phyloP scores from a whole-genome alignment of 495 filamentous ascomycete genomes.

The Penicillium ucsense region DNA sequence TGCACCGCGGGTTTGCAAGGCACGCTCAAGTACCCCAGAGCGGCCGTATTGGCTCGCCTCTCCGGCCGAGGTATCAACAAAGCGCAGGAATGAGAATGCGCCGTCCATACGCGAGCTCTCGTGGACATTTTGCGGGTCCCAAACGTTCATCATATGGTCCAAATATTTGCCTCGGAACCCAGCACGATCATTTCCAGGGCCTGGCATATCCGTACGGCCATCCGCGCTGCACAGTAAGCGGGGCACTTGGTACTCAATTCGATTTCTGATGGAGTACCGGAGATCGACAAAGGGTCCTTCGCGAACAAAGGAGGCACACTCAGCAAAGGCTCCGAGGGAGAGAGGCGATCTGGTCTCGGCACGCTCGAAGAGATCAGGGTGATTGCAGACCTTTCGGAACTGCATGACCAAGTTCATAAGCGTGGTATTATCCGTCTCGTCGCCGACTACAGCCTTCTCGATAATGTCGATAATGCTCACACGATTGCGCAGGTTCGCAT shows the following conservation, averaged over 20 bases:
- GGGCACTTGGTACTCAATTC: slow-evolving; percentile 77
- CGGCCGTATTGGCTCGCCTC: slow-evolving; percentile 60
- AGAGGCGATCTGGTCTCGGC: slow-evolving; percentile 85
- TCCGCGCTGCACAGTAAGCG: slow-evolving; percentile 65
- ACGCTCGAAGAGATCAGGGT: slow-evolving; percentile 93
- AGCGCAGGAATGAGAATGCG: slow-evolving; percentile 85
- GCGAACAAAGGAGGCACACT: slow-evolving; percentile 87
- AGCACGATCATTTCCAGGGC: slow-evolving; percentile 59
- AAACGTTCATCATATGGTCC: slow-evolving; percentile 76
- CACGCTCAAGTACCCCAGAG: slow-evolving; percentile 55
- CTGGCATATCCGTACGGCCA: slow-evolving; percentile 67
- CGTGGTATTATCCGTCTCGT: slow-evolving; percentile 89
- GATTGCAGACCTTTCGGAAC: slow-evolving; percentile 98
- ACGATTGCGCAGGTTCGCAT: slow-evolving; percentile 82
- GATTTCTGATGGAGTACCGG: slow-evolving; percentile 75
- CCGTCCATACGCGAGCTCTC: slow-evolving; percentile 43
- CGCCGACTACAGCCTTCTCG: slow-evolving; percentile 90
- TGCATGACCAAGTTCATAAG: slow-evolving; percentile 99
- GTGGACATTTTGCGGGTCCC: slow-evolving; percentile 70
- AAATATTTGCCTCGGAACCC: slow-evolving; percentile 72
- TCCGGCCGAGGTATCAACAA: slow-evolving; percentile 64
- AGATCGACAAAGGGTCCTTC: slow-evolving; percentile 75
- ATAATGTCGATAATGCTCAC: slow-evolving; percentile 98
- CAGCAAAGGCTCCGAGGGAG: slow-evolving; percentile 74
- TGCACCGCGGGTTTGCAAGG: slow-evolving; percentile 42